Percentiles rank a stretch among this genome's conserved stretches.
Conservation (phyloP, 2,329 filamentous ascomycete genomes). For the Arthrobotrys sphaeroides region DNA sequence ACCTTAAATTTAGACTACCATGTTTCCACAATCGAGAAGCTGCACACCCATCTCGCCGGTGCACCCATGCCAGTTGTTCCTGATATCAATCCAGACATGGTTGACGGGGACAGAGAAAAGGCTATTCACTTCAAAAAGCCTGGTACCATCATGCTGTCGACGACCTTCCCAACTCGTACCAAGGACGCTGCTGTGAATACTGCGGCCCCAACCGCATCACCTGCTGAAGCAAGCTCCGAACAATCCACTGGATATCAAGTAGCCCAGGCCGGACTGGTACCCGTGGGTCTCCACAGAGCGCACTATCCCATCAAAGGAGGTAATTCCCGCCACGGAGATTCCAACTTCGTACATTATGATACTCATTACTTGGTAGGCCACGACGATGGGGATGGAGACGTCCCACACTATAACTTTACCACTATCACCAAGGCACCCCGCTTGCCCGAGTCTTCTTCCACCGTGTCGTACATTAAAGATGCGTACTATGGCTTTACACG, state of each 20-base stretch:
- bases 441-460: background rate
- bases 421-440: conserved; percentile 2
- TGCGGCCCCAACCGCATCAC: background rate
- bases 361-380: conserved; percentile 18
- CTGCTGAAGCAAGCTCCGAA: background rate
- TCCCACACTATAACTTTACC: background rate
- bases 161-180: background rate
- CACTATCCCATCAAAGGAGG: background rate
- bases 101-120: background rate
- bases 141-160: background rate
- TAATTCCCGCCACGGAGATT: conserved; percentile 17
- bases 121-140: background rate
- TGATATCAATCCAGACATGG: conserved; percentile 24
- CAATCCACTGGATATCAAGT: background rate
- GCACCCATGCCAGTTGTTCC: conserved; percentile 24
- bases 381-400: background rate
- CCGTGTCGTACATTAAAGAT: conserved; percentile 14
- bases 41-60: conserved; percentile 21
- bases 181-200: background rate
- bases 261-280: background rate
- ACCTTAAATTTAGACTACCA: conserved; percentile 4
- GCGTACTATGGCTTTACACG: background rate
- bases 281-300: background rate
- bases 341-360: background rate
- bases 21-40: background rate